Percentiles rank a stretch among this genome's conserved stretches.
These are phyloP conservation scores for Diplosphaera chodatii DNA, from an alignment of 139 green algal genomes.

Conservation along the genomic window DNA sequence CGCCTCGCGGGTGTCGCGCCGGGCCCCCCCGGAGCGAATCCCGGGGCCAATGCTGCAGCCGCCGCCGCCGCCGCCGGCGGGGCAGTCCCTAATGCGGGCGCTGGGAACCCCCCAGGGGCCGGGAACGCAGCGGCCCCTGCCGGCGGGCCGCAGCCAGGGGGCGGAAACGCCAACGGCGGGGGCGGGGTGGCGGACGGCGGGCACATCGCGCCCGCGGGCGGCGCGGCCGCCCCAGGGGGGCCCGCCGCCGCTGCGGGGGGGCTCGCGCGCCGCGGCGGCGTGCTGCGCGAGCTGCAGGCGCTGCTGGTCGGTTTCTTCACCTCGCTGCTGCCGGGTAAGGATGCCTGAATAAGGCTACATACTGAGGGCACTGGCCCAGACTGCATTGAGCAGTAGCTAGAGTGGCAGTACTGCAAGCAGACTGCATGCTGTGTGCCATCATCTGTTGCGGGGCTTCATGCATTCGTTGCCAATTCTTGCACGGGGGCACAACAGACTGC, in stretches of 20 bases:
- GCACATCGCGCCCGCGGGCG: slow-evolving; percentile 1
- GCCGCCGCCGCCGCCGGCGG: slow-evolving; percentile 6
- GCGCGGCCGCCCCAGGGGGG: not conserved
- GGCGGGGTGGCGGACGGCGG: slow-evolving; percentile 3
- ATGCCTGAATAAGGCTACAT: not conserved
- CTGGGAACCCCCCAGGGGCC: slow-evolving; percentile 12
- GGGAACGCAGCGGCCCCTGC: slow-evolving; percentile 5
- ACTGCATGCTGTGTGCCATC: not conserved
- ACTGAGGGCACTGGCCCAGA: not conserved
- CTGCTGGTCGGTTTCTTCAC: slow-evolving; percentile 73
- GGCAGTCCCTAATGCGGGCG: too few relatives aligned
- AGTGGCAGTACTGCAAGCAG: not conserved
- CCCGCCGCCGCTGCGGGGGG: not conserved
- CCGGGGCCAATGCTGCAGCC: not conserved
- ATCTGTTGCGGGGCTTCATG: slow-evolving; percentile 2
- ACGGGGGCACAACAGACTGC: not conserved
- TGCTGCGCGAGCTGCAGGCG: slow-evolving; percentile 59
- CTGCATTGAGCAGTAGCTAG: not conserved
- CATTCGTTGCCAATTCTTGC: not conserved
- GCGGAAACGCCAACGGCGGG: not conserved
- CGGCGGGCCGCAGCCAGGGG: not conserved
- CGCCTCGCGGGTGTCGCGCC: slow-evolving; percentile 6
- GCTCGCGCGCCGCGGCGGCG: slow-evolving; percentile 12
- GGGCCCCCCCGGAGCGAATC: not conserved
- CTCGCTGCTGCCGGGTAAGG: slow-evolving; percentile 59